These are phyloP conservation scores for Leonotis leonurus DNA, from an alignment of 257 asterid species.

Conservation along the genomic window DNA sequence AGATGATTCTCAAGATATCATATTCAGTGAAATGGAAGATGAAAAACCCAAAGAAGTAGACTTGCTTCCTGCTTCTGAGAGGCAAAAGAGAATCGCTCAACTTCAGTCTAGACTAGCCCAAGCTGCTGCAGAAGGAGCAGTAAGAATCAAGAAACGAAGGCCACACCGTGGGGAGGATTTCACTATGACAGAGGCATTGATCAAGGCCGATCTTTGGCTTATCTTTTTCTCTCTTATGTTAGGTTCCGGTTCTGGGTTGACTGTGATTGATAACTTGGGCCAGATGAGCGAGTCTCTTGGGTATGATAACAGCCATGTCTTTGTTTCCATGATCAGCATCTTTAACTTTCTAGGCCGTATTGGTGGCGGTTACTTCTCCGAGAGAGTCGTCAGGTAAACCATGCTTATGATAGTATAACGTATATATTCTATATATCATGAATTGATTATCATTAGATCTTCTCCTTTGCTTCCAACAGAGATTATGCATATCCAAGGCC, in stretches of 20 bases:
- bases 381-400: slow-evolving; percentile 54
- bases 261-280: slow-evolving; percentile 58
- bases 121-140: slow-evolving; percentile 75
- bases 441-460: slow-evolving; percentile 10
- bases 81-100: slow-evolving; percentile 50
- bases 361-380: slow-evolving; percentile 64
- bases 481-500: slow-evolving; percentile 88
- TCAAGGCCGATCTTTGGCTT: slow-evolving; percentile 60
- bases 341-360: slow-evolving; percentile 62
- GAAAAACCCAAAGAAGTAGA: slow-evolving; percentile 48
- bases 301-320: slow-evolving; percentile 39
- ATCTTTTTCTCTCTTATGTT: slow-evolving; percentile 51
- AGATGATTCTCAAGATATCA: slow-evolving; percentile 27
- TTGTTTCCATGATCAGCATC: slow-evolving; percentile 59
- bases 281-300: slow-evolving; percentile 61
- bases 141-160: slow-evolving; percentile 43
- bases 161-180: slow-evolving; percentile 63
- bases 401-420: too few relatives aligned
- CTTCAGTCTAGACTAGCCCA: slow-evolving; percentile 43
- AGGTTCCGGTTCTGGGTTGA: slow-evolving; percentile 62
- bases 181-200: slow-evolving; percentile 47
- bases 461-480: slow-evolving; percentile 30
- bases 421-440: neutral
- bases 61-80: slow-evolving; percentile 39
- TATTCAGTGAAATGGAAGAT: slow-evolving; percentile 52